Conservation (phyloP, 1,139 yeast genomes). For the Yamadazyma kanchanaburiensis region DNA sequence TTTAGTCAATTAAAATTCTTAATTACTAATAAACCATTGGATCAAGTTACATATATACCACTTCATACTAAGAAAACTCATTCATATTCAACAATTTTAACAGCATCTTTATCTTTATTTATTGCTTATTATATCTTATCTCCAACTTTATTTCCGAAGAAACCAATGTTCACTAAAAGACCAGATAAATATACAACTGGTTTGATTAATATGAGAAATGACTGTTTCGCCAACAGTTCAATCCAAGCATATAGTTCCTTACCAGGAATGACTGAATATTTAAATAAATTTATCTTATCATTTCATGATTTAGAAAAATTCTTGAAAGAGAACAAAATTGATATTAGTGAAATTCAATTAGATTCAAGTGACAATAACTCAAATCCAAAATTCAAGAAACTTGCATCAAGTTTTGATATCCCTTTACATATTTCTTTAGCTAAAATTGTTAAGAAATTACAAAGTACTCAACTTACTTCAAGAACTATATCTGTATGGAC, state of each 20-base stretch:
- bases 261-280: conserved; percentile 59
- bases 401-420: conserved; percentile 30
- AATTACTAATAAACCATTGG: conserved; percentile 7
- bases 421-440: conserved; percentile 60
- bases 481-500: conserved; percentile 75
- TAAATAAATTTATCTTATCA: conserved; percentile 40
- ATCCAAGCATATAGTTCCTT: conserved; percentile 79
- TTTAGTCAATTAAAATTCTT: conserved; percentile 8
- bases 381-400: conserved; percentile 26
- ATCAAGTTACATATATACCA: not conserved
- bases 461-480: conserved; percentile 55
- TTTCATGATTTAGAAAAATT: conserved; percentile 27
- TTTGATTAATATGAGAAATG: conserved; percentile 74
- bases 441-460: conserved; percentile 52
- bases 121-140: conserved; percentile 10
- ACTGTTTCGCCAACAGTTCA: conserved; percentile 92
- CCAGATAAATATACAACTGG: conserved; percentile 84
- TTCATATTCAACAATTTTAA: too few relatives aligned
- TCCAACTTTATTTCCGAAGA: conserved; percentile 9
- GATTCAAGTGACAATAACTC: conserved; percentile 2
- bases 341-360: conserved; percentile 17
- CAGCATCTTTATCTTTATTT: conserved; percentile 1
- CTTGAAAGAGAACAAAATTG: conserved; percentile 19
- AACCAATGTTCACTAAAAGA: conserved; percentile 46
- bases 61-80: too few relatives aligned